phyloP scores from a whole-genome alignment of 2,329 filamentous ascomycete species.

The Ascocoryne sarcoides region DNA sequence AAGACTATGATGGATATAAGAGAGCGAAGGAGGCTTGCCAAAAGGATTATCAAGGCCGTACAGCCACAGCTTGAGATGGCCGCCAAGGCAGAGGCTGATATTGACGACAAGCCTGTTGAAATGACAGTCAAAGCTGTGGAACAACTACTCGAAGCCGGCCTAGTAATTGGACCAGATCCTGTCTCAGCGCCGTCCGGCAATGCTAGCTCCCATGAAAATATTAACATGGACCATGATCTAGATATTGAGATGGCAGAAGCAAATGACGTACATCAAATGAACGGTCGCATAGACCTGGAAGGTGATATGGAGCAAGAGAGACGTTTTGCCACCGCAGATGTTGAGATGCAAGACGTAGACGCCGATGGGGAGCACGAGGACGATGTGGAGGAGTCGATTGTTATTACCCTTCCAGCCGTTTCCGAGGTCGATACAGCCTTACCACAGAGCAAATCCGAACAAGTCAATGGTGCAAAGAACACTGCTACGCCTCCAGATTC shows the following conservation, averaged over 20 bases:
- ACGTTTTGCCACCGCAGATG: constrained; percentile 33
- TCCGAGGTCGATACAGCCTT: constrained; percentile 18
- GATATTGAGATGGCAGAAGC: constrained; percentile 14
- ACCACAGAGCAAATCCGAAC: constrained; percentile 15
- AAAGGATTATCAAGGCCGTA: constrained; percentile 77
- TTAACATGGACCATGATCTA: constrained; percentile 5
- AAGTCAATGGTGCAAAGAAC: constrained; percentile 24
- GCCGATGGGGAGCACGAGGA: constrained; percentile 12
- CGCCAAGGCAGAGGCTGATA: constrained; percentile 70
- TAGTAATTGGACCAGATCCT: constrained; percentile 39
- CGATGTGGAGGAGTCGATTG: constrained; percentile 12
- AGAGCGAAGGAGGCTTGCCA: constrained; percentile 76
- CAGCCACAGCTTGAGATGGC: constrained; percentile 72
- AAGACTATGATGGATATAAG: constrained; percentile 55
- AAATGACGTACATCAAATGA: constrained; percentile 6
- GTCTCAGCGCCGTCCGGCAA: constrained; percentile 25
- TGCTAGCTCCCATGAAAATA: not conserved
- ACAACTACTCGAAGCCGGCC: constrained; percentile 58
- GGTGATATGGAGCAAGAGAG: constrained; percentile 11
- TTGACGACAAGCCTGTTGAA: constrained; percentile 62
- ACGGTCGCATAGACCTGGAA: constrained; percentile 6
- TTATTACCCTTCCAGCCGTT: constrained; percentile 6
- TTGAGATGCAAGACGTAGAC: constrained; percentile 29
- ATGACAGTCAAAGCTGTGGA: constrained; percentile 67
- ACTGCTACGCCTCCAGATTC: constrained; percentile 39